These are phyloP conservation scores for Geotrichum aggregatum DNA, from an alignment of 1,139 yeast genomes.

Conservation along the genomic window DNA sequence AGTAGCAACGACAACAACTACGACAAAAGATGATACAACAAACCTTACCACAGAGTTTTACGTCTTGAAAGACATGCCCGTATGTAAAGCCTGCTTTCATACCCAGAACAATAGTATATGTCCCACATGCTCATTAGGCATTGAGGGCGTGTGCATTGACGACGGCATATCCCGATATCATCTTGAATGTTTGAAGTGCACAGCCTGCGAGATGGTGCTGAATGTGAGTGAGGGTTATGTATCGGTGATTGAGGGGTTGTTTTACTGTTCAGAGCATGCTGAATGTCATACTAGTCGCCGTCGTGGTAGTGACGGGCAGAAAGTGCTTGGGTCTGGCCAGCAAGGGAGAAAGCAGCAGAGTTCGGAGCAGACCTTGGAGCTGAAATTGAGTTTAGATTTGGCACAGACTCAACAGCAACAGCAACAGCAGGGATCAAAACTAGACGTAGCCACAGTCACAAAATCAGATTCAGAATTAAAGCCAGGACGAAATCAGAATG, in stretches of 20 bases:
- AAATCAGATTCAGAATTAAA: too few relatives aligned
- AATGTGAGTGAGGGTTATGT: slow-evolving; percentile 8
- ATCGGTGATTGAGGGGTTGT: slow-evolving; percentile 32
- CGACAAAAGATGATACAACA: not conserved
- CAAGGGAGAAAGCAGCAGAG: too few relatives aligned
- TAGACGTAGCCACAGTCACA: too few relatives aligned
- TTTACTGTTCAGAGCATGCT: slow-evolving; percentile 30
- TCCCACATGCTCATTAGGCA: slow-evolving; percentile 62
- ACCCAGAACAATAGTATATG: slow-evolving; percentile 70
- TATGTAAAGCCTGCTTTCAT: slow-evolving; percentile 78
- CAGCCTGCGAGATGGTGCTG: slow-evolving; percentile 29
- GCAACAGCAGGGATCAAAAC: too few relatives aligned
- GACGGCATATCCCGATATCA: slow-evolving; percentile 33
- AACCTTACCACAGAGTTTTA: slow-evolving; percentile 55
- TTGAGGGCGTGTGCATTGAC: slow-evolving; percentile 72
- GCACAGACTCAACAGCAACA: too few relatives aligned
- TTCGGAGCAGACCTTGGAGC: too few relatives aligned
- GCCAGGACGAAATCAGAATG: too few relatives aligned
- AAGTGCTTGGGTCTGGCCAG: too few relatives aligned
- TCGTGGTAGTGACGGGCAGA: too few relatives aligned
- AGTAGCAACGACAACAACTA: too few relatives aligned
- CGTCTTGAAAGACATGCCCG: slow-evolving; percentile 72
- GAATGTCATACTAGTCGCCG: slow-evolving; percentile 5
- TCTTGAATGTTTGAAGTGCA: slow-evolving; percentile 35
- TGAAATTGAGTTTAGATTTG: too few relatives aligned